These are phyloP conservation scores for Pholiota microspora DNA, from an alignment of 768 basidiomycete species.

Conservation along the genomic window DNA sequence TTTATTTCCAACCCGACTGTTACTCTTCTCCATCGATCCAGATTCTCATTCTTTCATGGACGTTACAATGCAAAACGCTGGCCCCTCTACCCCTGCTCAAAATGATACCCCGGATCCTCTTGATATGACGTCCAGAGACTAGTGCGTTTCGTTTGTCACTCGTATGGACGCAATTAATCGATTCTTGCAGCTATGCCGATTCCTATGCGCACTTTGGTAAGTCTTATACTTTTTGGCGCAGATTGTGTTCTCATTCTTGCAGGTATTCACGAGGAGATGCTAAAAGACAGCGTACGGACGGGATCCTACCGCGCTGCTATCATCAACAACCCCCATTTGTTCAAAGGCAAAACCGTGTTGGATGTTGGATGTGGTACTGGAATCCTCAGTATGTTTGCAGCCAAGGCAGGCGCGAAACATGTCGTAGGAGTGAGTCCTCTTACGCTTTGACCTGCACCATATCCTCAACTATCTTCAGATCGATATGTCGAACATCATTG, in stretches of 20 bases:
- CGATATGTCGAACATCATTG: slow-evolving; percentile 99
- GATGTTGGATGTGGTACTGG: slow-evolving; percentile 99
- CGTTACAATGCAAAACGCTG: slow-evolving; percentile 23
- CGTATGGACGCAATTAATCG: slow-evolving; percentile 19
- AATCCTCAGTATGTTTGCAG: slow-evolving; percentile 97
- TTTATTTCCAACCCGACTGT: slow-evolving; percentile 1
- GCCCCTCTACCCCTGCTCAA: slow-evolving; percentile 25
- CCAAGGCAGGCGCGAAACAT: slow-evolving; percentile 90
- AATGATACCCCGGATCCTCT: slow-evolving; percentile 25
- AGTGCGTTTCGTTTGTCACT: slow-evolving; percentile 51
- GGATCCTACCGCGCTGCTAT: slow-evolving; percentile 94
- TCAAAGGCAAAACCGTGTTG: slow-evolving; percentile 95
- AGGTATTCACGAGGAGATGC: slow-evolving; percentile 99
- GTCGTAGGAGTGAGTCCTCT: slow-evolving; percentile 77
- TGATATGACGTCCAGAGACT: slow-evolving; percentile 85
- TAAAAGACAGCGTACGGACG: slow-evolving; percentile 95
- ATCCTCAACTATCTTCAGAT: slow-evolving; percentile 51
- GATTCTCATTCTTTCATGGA: slow-evolving; percentile 14
- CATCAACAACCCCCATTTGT: slow-evolving; percentile 90
- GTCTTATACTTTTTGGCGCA: slow-evolving; percentile 14
- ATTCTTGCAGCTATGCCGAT: slow-evolving; percentile 77
- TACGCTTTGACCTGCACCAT: neutral
- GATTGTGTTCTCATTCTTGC: neutral
- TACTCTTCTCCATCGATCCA: slow-evolving; percentile 14
- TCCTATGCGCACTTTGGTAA: slow-evolving; percentile 94